Percentiles rank a stretch among this genome's conserved stretches.
Conservation (phyloP, 495 filamentous ascomycete species). For the Astrothelium macrocarpum region DNA sequence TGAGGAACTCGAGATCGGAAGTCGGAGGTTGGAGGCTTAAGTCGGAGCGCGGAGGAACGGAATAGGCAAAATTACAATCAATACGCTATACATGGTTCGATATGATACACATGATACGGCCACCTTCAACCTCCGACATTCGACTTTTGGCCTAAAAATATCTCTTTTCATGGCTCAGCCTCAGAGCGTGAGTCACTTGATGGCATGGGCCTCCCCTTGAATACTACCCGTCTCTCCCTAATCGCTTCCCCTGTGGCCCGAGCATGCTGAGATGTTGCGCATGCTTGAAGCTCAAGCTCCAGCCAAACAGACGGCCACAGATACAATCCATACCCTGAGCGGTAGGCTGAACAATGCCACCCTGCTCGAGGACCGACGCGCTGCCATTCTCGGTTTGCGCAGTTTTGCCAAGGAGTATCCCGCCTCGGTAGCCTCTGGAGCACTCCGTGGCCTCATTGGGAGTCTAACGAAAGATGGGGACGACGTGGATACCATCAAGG, state of each 20-base stretch:
- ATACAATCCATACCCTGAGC: slow-evolving; percentile 83
- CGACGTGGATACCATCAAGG: slow-evolving; percentile 93
- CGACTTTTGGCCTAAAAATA: background rate
- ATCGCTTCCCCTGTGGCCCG: slow-evolving; percentile 9
- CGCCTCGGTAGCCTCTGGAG: slow-evolving; percentile 88
- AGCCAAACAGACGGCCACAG: slow-evolving; percentile 89
- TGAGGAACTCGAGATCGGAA: background rate
- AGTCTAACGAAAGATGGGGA: slow-evolving; percentile 79
- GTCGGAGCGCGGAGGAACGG: too few species aligned
- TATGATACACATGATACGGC: too few species aligned
- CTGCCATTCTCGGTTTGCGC: slow-evolving; percentile 81
- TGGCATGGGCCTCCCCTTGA: background rate
- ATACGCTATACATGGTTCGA: too few species aligned
- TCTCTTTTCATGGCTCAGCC: background rate
- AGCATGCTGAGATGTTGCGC: slow-evolving; percentile 55
- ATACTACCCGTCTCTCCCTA: too few species aligned
- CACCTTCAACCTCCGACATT: too few species aligned
- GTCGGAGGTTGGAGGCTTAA: background rate
- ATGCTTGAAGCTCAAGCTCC: slow-evolving; percentile 78
- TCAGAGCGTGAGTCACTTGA: background rate
- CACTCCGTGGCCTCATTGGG: slow-evolving; percentile 73
- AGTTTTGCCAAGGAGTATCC: slow-evolving; percentile 96
- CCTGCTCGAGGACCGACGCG: slow-evolving; percentile 85
- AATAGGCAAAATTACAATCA: too few species aligned
- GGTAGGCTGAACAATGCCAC: slow-evolving; percentile 78